Percentiles rank a stretch among this genome's conserved stretches.
Evolutionary conservation across 2,329 filamentous ascomycete genomes (phyloP).

Genomic region (Acrocalymma vagum): DNA sequence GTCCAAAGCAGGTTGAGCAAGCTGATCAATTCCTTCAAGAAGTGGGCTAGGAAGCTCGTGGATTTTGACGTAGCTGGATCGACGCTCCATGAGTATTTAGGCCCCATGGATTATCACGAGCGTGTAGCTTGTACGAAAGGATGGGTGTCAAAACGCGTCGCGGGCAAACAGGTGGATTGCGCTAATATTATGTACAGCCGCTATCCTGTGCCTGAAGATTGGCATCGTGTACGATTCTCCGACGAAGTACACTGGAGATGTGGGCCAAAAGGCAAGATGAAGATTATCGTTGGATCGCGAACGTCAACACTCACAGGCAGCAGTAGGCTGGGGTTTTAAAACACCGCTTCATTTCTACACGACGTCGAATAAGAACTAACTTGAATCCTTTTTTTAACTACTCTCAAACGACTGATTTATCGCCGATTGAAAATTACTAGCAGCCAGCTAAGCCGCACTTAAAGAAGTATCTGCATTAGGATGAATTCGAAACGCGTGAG

Average conservation of each 20-base stretch:
- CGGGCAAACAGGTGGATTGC: background rate
- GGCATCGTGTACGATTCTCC: constrained; percentile 1
- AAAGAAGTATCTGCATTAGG: constrained; percentile 2
- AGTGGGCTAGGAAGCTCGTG: background rate
- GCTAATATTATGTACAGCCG: background rate
- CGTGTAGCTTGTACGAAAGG: constrained; percentile 5
- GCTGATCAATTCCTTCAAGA: constrained; percentile 1
- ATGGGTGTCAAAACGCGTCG: background rate
- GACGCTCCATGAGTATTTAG: background rate
- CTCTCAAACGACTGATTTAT: constrained; percentile 6
- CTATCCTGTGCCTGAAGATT: background rate
- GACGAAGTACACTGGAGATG: constrained; percentile 6
- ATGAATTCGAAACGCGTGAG: constrained; percentile 4
- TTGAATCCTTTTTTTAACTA: constrained; percentile 13
- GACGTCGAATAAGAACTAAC: constrained; percentile 2
- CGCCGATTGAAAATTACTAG: constrained; percentile 16
- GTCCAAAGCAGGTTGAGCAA: background rate
- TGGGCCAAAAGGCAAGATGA: background rate
- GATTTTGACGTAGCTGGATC: background rate
- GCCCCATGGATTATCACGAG: constrained; percentile 5
- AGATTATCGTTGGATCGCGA: constrained; percentile 1
- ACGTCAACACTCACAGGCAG: background rate
- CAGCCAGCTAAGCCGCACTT: constrained; percentile 10
- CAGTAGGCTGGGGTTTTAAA: constrained; percentile 6
- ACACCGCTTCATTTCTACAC: constrained; percentile 3